These are phyloP conservation scores for Abrus pulchellus DNA, from an alignment of 306 rosid genomes.

Conservation along the genomic window DNA sequence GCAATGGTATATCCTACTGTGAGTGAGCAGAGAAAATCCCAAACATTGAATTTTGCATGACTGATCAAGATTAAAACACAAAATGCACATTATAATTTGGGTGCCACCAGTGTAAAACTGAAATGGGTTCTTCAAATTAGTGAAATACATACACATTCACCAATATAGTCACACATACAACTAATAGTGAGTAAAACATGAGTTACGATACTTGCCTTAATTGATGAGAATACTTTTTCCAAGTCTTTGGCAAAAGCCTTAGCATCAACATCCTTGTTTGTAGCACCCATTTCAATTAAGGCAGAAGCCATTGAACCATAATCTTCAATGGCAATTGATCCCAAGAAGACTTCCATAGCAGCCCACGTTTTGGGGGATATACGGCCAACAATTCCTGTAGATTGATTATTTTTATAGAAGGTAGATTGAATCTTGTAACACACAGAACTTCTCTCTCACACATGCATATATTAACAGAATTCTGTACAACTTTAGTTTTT, in stretches of 20 bases:
- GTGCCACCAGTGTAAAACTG: conserved; percentile 1
- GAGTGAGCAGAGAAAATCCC: conserved; percentile 26
- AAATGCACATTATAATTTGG: neutral
- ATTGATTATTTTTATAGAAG: conserved; percentile 33
- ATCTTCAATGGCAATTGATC: conserved; percentile 86
- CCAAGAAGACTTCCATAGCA: conserved; percentile 93
- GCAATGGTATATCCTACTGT: neutral
- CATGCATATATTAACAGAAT: neutral
- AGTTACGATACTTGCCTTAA: conserved; percentile 71
- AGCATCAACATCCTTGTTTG: conserved; percentile 71
- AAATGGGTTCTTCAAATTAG: conserved; percentile 23
- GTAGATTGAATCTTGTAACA: conserved; percentile 33
- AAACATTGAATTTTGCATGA: conserved; percentile 12
- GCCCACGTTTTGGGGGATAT: conserved; percentile 95
- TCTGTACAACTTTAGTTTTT: neutral
- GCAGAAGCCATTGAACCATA: conserved; percentile 94
- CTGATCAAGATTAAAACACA: neutral
- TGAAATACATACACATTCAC: neutral
- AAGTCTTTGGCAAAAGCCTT: conserved; percentile 84
- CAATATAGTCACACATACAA: neutral
- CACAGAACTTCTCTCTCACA: neutral
- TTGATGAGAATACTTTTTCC: conserved; percentile 82
- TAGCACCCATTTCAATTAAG: conserved; percentile 97
- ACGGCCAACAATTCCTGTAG: conserved; percentile 91
- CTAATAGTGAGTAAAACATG: neutral